phyloP scores from a whole-genome alignment of 2,329 filamentous ascomycete species.

The Aspergillus novofumigatus region DNA sequence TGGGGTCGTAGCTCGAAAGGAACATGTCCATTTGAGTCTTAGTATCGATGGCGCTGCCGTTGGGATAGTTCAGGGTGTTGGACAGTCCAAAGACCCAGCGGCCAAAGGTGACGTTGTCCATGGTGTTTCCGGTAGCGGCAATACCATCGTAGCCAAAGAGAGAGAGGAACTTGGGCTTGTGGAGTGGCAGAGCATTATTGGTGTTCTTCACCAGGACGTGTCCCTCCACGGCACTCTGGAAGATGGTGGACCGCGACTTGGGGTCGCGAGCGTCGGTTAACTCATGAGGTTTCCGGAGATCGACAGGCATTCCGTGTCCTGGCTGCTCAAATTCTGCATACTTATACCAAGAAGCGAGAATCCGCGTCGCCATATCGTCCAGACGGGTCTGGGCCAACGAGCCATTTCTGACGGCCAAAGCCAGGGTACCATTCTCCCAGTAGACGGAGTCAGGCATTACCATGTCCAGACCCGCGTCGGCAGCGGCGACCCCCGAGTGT shows the following conservation, averaged over 20 bases:
- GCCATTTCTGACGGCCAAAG: constrained; percentile 8
- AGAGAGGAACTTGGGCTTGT: constrained; percentile 33
- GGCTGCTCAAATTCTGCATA: constrained; percentile 30
- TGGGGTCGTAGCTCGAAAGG: constrained; percentile 25
- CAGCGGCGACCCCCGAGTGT: constrained; percentile 63
- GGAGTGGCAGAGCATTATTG: constrained; percentile 47
- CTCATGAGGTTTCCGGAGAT: constrained; percentile 44
- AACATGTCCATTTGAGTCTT: constrained; percentile 2
- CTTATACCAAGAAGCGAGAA: constrained; percentile 11
- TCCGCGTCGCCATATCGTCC: constrained; percentile 12
- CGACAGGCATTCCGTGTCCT: constrained; percentile 17
- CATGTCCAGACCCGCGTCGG: constrained; percentile 66
- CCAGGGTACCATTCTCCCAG: constrained; percentile 4
- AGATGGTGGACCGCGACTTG: constrained; percentile 29
- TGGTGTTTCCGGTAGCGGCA: constrained; percentile 31
- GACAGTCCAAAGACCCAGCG: constrained; percentile 1
- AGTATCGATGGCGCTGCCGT: constrained; percentile 9
- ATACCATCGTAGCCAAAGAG: constrained; percentile 59
- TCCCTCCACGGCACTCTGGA: constrained; percentile 54
- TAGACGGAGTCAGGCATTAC: constrained; percentile 30
- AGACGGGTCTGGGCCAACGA: constrained; percentile 2
- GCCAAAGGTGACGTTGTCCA: constrained; percentile 8
- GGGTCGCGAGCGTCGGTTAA: constrained; percentile 51
- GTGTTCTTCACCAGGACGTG: constrained; percentile 54
- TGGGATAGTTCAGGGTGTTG: constrained; percentile 7